Percentiles rank a stretch among this genome's conserved stretches.
phyloP scores from a whole-genome alignment of 1,139 yeast species.

The Blastobotrys buckinghamii region DNA sequence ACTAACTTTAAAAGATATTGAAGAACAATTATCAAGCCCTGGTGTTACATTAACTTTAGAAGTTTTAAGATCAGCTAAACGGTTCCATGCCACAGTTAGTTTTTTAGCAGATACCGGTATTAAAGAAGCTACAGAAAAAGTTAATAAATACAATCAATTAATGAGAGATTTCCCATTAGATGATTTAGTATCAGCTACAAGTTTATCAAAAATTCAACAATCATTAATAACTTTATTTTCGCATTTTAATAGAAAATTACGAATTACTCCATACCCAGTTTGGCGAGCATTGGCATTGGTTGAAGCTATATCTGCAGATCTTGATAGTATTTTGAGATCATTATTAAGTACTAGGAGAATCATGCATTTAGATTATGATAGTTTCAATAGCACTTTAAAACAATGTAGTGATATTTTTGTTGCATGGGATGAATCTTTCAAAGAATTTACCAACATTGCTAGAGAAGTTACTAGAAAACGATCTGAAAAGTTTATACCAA shows the following conservation, averaged over 20 bases:
- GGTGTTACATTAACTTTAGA: constrained; percentile 57
- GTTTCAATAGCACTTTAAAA: constrained; percentile 31
- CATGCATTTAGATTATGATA: constrained; percentile 35
- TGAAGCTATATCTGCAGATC: constrained; percentile 52
- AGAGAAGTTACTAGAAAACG: constrained; percentile 74
- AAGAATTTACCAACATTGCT: constrained; percentile 53
- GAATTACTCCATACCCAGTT: constrained; percentile 60
- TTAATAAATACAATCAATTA: constrained; percentile 54
- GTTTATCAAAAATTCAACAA: constrained; percentile 42
- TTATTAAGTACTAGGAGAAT: constrained; percentile 28
- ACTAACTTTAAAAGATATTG: constrained; percentile 49
- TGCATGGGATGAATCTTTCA: constrained; percentile 47
- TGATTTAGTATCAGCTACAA: constrained; percentile 48
- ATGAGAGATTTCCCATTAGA: constrained; percentile 67
- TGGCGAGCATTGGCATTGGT: constrained; percentile 56
- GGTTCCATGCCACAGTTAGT: constrained; percentile 73
- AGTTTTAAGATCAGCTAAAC: constrained; percentile 60
- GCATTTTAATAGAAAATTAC: constrained; percentile 55
- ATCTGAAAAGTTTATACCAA: constrained; percentile 63
- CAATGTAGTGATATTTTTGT: constrained; percentile 33
- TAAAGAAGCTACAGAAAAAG: constrained; percentile 47
- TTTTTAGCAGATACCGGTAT: constrained; percentile 71
- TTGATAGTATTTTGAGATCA: constrained; percentile 15
- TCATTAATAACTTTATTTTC: constrained; percentile 48
- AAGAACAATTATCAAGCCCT: constrained; percentile 50